Percentiles rank a stretch among this genome's conserved stretches.
Conservation (phyloP, 1,139 yeast species). For the Zhuliangozyma parablackwelliae region DNA sequence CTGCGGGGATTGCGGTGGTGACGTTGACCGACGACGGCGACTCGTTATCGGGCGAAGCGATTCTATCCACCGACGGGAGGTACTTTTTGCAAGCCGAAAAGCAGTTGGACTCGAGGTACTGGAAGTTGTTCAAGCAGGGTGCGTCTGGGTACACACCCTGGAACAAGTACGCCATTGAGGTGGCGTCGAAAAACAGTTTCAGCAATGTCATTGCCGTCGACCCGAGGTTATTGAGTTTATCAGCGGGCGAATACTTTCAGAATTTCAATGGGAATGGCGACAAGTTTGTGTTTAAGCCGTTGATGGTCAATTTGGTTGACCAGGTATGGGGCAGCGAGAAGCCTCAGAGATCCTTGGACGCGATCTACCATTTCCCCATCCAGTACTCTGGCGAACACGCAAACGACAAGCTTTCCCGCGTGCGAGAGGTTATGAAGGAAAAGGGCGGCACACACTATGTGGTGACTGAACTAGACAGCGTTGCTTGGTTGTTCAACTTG, state of each 20-base stretch:
- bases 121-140: conserved; percentile 41
- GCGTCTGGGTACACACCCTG: conserved; percentile 31
- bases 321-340: conserved; percentile 37
- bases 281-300: conserved; percentile 28
- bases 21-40: conserved; percentile 32
- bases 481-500: conserved; percentile 53
- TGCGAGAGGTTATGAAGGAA: conserved; percentile 22
- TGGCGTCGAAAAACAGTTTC: conserved; percentile 29
- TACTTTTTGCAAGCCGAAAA: conserved; percentile 48
- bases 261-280: conserved; percentile 11
- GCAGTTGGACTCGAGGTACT: conserved; percentile 29
- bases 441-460: conserved; percentile 26
- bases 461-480: conserved; percentile 46
- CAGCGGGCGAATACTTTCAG: conserved; percentile 32
- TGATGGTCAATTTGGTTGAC: conserved; percentile 33
- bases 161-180: conserved; percentile 33
- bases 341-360: conserved; percentile 35
- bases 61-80: conserved; percentile 54
- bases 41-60: conserved; percentile 34
- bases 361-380: conserved; percentile 34
- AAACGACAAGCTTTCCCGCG: conserved; percentile 24
- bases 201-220: conserved; percentile 39
- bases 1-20: conserved; percentile 53
- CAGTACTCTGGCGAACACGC: conserved; percentile 44
- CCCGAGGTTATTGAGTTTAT: conserved; percentile 31